Evolutionary conservation across 1,284 basidiomycete species (phyloP).

Genomic region (Sporisorium exsertum): DNA sequence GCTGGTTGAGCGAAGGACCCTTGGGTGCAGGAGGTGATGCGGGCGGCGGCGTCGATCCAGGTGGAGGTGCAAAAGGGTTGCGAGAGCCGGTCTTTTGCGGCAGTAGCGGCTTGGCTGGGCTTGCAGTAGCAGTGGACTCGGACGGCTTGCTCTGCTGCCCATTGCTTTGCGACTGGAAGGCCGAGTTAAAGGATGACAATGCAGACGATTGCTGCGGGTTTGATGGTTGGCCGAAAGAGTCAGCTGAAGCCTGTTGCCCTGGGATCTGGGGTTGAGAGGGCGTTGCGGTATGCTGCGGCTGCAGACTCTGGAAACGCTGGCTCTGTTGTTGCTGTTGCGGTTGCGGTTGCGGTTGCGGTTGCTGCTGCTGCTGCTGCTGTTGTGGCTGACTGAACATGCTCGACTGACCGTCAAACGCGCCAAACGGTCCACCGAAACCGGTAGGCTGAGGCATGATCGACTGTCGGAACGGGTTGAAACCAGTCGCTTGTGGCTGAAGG

Average conservation of each 20-base stretch:
- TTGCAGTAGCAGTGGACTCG: background rate
- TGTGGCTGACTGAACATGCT: conserved; percentile 34
- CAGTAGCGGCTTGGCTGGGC: conserved; percentile 74
- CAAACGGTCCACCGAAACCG: conserved; percentile 45
- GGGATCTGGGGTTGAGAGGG: conserved; percentile 48
- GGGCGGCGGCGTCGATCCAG: conserved; percentile 71
- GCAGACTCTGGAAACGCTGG: conserved; percentile 28
- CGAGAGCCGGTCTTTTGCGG: conserved; percentile 91
- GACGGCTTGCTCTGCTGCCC: conserved; percentile 67
- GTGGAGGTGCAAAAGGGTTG: conserved; percentile 90
- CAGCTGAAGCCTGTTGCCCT: conserved; percentile 22
- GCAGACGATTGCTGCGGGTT: conserved; percentile 35
- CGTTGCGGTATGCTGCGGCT: conserved; percentile 43
- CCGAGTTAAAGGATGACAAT: conserved; percentile 74
- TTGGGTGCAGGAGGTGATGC: conserved; percentile 74
- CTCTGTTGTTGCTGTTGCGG: conserved; percentile 30
- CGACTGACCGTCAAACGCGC: conserved; percentile 33
- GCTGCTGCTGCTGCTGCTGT: conserved; percentile 34
- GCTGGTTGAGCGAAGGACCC: conserved; percentile 82
- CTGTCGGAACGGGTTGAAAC: conserved; percentile 78
- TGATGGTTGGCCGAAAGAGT: conserved; percentile 12
- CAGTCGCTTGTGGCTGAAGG: conserved; percentile 80
- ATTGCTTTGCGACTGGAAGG: conserved; percentile 69
- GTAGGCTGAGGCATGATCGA: conserved; percentile 62
- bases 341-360: conserved; percentile 21